Percentiles rank a stretch among this genome's conserved stretches.
phyloP scores from a whole-genome alignment of 2,329 filamentous ascomycete genomes.

The Ceratocystis variospora region DNA sequence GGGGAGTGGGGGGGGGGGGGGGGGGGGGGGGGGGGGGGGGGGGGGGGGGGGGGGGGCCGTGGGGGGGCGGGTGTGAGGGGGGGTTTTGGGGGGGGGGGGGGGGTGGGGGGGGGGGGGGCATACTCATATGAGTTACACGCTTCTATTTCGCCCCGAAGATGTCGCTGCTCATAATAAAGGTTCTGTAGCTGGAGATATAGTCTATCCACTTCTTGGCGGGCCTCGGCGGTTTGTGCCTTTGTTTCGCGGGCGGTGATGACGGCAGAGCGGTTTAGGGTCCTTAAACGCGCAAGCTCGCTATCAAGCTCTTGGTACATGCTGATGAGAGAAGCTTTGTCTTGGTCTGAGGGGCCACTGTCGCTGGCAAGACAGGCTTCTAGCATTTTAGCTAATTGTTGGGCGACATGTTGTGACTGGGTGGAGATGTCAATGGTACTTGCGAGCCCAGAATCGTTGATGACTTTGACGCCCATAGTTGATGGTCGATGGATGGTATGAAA shows the following conservation, averaged over 20 bases:
- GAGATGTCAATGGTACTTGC: constrained; percentile 57
- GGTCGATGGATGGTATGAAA: background rate
- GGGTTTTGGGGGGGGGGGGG: too few relatives aligned
- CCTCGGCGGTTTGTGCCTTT: constrained; percentile 73
- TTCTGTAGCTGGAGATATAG: constrained; percentile 91
- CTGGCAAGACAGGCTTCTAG: constrained; percentile 33
- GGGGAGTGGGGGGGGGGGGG: too few relatives aligned
- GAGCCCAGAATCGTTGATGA: constrained; percentile 38
- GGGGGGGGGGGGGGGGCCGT: too few relatives aligned
- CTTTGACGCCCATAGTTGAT: background rate
- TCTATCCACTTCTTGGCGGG: constrained; percentile 77
- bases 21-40: too few relatives aligned
- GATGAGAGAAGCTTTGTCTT: background rate
- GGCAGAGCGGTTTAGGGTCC: constrained; percentile 69
- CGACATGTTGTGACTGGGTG: constrained; percentile 58
- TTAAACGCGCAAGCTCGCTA: constrained; percentile 64
- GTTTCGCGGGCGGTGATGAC: constrained; percentile 71
- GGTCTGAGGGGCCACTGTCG: constrained; percentile 27
- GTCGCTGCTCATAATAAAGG: constrained; percentile 87
- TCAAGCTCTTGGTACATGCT: constrained; percentile 13
- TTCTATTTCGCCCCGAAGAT: constrained; percentile 76
- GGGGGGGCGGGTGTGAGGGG: too few relatives aligned
- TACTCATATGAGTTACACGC: constrained; percentile 88
- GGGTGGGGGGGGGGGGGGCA: constrained; percentile 29
- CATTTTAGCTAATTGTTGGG: constrained; percentile 48